Evolutionary conservation across 768 basidiomycete genomes (phyloP).

Genomic region (Russula emetica): DNA sequence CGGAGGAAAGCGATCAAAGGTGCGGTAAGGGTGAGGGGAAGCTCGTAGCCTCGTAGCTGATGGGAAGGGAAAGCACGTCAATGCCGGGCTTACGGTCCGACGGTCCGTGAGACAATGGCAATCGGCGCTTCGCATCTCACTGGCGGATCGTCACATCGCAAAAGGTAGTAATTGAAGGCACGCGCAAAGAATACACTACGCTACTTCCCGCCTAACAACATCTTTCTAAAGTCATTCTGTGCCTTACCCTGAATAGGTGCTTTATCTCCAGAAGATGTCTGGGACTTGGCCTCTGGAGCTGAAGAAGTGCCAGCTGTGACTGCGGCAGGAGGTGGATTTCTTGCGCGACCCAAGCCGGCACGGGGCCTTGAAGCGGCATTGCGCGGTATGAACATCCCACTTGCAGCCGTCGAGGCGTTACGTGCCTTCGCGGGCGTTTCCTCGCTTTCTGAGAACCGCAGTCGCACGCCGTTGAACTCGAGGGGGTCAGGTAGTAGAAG

Average conservation of each 20-base stretch:
- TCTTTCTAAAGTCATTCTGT: slow-evolving; percentile 84
- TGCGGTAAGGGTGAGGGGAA: background rate
- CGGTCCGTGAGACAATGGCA: background rate
- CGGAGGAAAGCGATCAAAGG: background rate
- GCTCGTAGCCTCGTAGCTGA: background rate
- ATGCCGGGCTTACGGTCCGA: slow-evolving; percentile 1
- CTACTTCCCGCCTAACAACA: slow-evolving; percentile 46
- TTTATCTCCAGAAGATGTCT: slow-evolving; percentile 20
- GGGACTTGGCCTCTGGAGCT: slow-evolving; percentile 28
- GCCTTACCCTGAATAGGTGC: slow-evolving; percentile 37
- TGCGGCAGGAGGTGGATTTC: slow-evolving; percentile 35
- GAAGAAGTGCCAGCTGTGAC: slow-evolving; percentile 7
- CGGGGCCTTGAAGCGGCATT: slow-evolving; percentile 60
- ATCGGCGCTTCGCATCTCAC: background rate
- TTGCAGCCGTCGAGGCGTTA: slow-evolving; percentile 37
- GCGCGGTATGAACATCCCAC: slow-evolving; percentile 64
- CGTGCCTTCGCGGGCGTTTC: slow-evolving; percentile 34
- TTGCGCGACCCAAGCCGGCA: slow-evolving; percentile 62
- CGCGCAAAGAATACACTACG: slow-evolving; percentile 6
- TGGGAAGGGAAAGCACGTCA: background rate
- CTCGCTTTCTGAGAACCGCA: slow-evolving; percentile 58
- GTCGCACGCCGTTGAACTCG: slow-evolving; percentile 55
- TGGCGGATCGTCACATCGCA: background rate
- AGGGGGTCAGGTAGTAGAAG: slow-evolving; percentile 70
- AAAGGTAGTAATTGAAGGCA: background rate